Conservation (phyloP, 192 early-diverging fungal species). For the Coemansia brasiliensis region DNA sequence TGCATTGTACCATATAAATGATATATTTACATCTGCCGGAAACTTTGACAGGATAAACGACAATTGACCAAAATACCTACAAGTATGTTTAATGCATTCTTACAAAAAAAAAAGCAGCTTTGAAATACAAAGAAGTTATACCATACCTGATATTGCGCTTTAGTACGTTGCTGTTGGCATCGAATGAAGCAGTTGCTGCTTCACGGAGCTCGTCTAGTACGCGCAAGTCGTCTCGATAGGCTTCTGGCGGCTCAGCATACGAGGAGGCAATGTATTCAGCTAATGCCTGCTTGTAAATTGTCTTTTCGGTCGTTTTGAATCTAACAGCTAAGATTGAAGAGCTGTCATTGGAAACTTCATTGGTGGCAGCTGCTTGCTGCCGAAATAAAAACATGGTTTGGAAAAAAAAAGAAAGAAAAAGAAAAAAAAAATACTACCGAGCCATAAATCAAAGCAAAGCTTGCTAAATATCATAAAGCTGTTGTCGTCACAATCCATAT, state of each 20-base stretch:
- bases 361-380: constrained; percentile 14
- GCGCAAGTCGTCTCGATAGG: constrained; percentile 84
- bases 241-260: constrained; percentile 84
- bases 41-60: constrained; percentile 83
- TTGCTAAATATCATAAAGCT: not conserved
- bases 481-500: constrained; percentile 3
- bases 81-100: too few species aligned
- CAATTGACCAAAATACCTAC: constrained; percentile 69
- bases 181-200: constrained; percentile 65
- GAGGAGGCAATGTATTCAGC: constrained; percentile 72
- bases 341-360: constrained; percentile 33
- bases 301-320: constrained; percentile 48
- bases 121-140: too few species aligned
- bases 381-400: constrained; percentile 35
- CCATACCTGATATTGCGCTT: constrained; percentile 71
- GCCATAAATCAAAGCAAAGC: not conserved
- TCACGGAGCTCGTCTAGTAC: constrained; percentile 73
- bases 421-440: constrained; percentile 1
- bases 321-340: constrained; percentile 36
- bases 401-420: constrained; percentile 2
- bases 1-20: constrained; percentile 31
- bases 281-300: constrained; percentile 33
- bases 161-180: constrained; percentile 60
- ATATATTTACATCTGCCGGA: constrained; percentile 72
- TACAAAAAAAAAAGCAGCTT: too few species aligned